Evolutionary conservation across 768 basidiomycete species (phyloP).

Genomic region (Suillus bovinus): DNA sequence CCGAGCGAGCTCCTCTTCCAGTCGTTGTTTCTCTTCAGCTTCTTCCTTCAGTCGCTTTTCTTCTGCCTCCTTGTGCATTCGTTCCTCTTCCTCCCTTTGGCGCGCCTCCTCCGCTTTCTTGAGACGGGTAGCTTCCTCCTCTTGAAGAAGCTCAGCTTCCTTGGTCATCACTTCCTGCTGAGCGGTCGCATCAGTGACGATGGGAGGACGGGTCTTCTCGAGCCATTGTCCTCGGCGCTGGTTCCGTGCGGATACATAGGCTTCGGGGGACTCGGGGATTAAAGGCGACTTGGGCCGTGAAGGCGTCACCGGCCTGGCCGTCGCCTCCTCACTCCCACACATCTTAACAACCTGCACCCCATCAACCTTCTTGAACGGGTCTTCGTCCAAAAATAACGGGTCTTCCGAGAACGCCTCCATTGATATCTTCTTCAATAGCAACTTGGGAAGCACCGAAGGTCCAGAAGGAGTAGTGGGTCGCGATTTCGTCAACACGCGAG

Average conservation of each 20-base stretch:
- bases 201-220: constrained; percentile 39
- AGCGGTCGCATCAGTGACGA: constrained; percentile 33
- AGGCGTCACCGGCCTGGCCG: constrained; percentile 4
- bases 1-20: constrained; percentile 18
- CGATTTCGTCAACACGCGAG: constrained; percentile 29
- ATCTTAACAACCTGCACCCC: constrained; percentile 50
- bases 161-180: constrained; percentile 22
- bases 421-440: constrained; percentile 11
- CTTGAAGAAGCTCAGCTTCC: constrained; percentile 23
- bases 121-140: constrained; percentile 7
- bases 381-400: constrained; percentile 30
- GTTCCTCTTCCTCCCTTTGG: constrained; percentile 6
- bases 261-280: constrained; percentile 33
- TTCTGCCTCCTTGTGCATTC: constrained; percentile 8
- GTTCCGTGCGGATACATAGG: constrained; percentile 41
- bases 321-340: background rate
- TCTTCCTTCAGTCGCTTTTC: constrained; percentile 6
- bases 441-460: constrained; percentile 13
- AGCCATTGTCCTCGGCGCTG: constrained; percentile 41
- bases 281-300: constrained; percentile 7
- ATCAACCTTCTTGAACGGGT: constrained; percentile 53
- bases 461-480: constrained; percentile 30
- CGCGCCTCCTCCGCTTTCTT: background rate
- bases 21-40: constrained; percentile 3
- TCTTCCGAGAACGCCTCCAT: constrained; percentile 14